Evolutionary conservation across 2,329 filamentous ascomycete genomes (phyloP).

Genomic region (Pestalotiopsis sp.): DNA sequence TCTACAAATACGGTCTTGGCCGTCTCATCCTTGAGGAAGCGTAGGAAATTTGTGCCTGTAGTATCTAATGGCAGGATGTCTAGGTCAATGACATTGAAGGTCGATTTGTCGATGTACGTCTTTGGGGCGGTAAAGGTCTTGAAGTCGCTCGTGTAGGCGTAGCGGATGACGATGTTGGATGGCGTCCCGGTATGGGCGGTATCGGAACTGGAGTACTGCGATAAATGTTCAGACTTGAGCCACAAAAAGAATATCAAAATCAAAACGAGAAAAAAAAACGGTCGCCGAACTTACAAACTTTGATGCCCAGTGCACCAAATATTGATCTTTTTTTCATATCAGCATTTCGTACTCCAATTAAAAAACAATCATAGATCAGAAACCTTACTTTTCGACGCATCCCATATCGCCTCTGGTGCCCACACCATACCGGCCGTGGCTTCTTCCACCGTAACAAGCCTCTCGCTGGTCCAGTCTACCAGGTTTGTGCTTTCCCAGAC

Average conservation of each 20-base stretch:
- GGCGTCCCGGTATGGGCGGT: constrained; percentile 49
- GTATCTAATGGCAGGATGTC: constrained; percentile 52
- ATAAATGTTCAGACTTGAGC: background rate
- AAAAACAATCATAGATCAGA: too few relatives aligned
- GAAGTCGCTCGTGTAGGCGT: constrained; percentile 59
- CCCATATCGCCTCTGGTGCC: constrained; percentile 59
- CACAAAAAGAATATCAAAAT: background rate
- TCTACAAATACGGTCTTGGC: constrained; percentile 55
- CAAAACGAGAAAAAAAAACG: too few relatives aligned
- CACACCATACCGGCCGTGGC: constrained; percentile 60
- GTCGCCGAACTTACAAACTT: constrained; percentile 39
- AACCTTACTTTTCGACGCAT: constrained; percentile 40
- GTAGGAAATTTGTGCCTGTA: constrained; percentile 44
- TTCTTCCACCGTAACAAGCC: constrained; percentile 53
- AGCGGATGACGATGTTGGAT: constrained; percentile 49
- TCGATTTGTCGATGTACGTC: constrained; percentile 51
- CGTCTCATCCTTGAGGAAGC: constrained; percentile 59
- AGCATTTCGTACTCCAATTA: too few relatives aligned
- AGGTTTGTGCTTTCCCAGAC: constrained; percentile 58
- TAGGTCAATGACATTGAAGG: constrained; percentile 56
- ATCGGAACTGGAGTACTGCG: constrained; percentile 49
- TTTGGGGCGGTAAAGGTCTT: constrained; percentile 51
- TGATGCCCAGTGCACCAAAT: constrained; percentile 50
- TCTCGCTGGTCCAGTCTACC: constrained; percentile 49
- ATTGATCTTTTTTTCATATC: constrained; percentile 39